These are phyloP conservation scores for Mayamaea pseudoterrestris DNA, from an alignment of 108 stramenopile species.

Conservation along the genomic window DNA sequence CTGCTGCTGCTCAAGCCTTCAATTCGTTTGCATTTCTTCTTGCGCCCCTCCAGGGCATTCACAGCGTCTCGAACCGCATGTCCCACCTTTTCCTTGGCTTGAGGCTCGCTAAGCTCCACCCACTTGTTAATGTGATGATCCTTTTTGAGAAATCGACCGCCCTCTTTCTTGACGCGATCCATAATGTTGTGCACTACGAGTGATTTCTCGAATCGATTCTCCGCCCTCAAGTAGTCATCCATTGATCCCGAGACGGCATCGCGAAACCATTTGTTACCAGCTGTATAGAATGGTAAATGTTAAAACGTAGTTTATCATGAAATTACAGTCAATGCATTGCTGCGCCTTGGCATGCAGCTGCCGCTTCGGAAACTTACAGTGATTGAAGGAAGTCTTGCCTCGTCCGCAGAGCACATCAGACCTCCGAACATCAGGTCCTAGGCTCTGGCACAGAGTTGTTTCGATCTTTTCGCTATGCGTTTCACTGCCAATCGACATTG, in stretches of 20 bases:
- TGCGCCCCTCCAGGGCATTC: slow-evolving; percentile 3
- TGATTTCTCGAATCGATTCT: slow-evolving; percentile 6
- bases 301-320: neutral
- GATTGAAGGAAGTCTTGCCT: slow-evolving; percentile 11
- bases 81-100: slow-evolving; percentile 21
- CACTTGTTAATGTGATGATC: slow-evolving; percentile 11
- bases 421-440: neutral
- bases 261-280: slow-evolving; percentile 8
- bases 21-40: neutral
- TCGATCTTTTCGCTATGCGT: neutral
- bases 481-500: neutral
- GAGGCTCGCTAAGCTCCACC: slow-evolving; percentile 12
- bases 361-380: slow-evolving; percentile 5
- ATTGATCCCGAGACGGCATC: slow-evolving; percentile 2
- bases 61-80: slow-evolving; percentile 19
- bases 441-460: neutral
- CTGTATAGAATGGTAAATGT: neutral
- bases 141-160: slow-evolving; percentile 12
- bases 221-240: slow-evolving; percentile 2
- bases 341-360: neutral
- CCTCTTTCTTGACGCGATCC: neutral
- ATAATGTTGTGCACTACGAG: slow-evolving; percentile 6
- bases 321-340: neutral
- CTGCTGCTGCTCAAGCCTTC: too few relatives aligned
- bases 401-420: slow-evolving; percentile 10